Base-by-base conservation (phyloP, 345 rosid genomes). In the Boechera divaricarpa region DNA sequence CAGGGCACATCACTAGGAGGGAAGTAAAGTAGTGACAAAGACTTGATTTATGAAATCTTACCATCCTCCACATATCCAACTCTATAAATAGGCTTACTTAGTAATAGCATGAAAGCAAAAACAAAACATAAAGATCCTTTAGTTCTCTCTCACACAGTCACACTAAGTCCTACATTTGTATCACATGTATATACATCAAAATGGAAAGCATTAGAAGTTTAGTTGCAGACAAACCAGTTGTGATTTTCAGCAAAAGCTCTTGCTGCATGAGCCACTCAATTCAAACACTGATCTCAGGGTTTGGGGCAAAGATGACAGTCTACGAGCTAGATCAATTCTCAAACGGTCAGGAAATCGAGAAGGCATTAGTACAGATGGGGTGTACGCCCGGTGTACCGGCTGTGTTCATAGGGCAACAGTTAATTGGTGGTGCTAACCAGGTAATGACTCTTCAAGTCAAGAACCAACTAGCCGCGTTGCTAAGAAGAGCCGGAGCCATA, bases 241-340 rank as follows among this genome's bases (percentile, higher is more conserved):
- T 94, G 84, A 80, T 94, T n/a, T 94, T 91, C 78, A 91, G 91
- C 90, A 86, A 73, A 86, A 90, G 86, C 82, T 70, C 81, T n/a
- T 90, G 96, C 49, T 83, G 86, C 86, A 92, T 88, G 89, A 83
- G 95, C 82, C 91, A 87, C 70, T 75, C 93, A 5, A 86, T 89
- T 58, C 85, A 84, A 83, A 54, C 87, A 16, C 87, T 94, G 5
- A 83, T 94, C 60, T 60, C 80, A 11, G 84, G 97, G 39, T 90
- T 82, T 13, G 98, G 98, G 4, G 97, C 93, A 0, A 89, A 91
- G 63, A 85, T 86, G 10, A 90, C 86, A 0, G 86, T 89, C 5
- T 90, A 87, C 69, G 97, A 94, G 85, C 83, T 90, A 0, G 97
- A 94, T 48, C 82, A 83, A 52, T 67, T 90, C 16, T 82, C 84